Conservation (phyloP, 768 basidiomycete species). For the Sutorius australiensis region DNA sequence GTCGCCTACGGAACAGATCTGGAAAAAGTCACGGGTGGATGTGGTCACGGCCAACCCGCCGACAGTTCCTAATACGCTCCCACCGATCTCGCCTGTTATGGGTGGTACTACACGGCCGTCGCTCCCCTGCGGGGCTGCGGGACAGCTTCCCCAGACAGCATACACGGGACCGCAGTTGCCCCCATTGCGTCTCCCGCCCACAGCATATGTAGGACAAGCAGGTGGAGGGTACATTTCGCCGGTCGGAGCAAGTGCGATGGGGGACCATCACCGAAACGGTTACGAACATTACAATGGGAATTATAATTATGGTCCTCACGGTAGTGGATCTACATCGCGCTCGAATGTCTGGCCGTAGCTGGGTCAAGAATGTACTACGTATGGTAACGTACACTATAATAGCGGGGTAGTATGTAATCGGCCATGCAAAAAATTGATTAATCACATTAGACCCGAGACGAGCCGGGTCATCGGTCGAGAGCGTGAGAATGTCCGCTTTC, state of each 20-base stretch:
- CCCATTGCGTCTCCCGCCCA: conserved; percentile 24
- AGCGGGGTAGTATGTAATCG: conserved; percentile 11
- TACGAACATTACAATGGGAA: conserved; percentile 26
- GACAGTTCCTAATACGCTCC: conserved; percentile 12
- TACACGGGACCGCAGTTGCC: conserved; percentile 27
- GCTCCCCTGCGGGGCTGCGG: conserved; percentile 12
- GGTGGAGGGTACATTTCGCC: conserved; percentile 24
- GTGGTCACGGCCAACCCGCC: conserved; percentile 10
- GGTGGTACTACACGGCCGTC: conserved; percentile 9
- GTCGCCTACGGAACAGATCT: conserved; percentile 62
- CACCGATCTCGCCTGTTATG: conserved; percentile 25
- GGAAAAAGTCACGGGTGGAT: conserved; percentile 62
- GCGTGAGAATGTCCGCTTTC: conserved; percentile 27
- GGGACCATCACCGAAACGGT: conserved; percentile 19
- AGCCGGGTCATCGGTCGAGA: conserved; percentile 15
- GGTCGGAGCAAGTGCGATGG: conserved; percentile 6
- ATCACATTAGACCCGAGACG: not conserved
- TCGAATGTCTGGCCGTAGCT: conserved; percentile 29
- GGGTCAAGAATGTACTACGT: conserved; percentile 16
- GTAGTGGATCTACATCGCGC: conserved; percentile 22
- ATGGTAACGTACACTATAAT: conserved; percentile 19
- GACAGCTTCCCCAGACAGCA: conserved; percentile 14
- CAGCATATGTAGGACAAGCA: conserved; percentile 18
- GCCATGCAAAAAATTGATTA: not conserved
- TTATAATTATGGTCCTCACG: conserved; percentile 19